These are phyloP conservation scores for Eucalyptus viminalis DNA, from an alignment of 345 rosid species.

Conservation along the genomic window DNA sequence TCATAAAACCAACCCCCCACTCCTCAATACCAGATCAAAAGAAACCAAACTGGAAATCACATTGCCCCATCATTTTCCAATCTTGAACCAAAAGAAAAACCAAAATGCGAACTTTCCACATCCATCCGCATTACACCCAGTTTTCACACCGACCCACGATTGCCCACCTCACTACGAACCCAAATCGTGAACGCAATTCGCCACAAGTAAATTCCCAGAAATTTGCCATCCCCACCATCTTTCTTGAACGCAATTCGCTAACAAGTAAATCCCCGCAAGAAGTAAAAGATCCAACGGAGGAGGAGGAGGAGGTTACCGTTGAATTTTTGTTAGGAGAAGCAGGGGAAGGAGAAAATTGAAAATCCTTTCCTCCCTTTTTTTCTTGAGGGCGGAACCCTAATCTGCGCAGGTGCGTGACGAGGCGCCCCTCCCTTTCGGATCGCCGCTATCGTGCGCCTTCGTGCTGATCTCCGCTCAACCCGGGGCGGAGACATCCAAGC, in stretches of 20 bases:
- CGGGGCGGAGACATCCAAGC: background rate
- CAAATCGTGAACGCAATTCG: background rate
- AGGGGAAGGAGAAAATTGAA: background rate
- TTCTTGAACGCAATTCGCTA: background rate
- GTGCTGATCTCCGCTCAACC: background rate
- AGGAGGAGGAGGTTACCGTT: background rate
- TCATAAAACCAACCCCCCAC: background rate
- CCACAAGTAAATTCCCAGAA: background rate
- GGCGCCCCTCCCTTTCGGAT: background rate
- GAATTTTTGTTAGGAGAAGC: background rate
- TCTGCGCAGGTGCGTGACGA: slow-evolving; percentile 46
- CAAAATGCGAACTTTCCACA: background rate
- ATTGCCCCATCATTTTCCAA: background rate
- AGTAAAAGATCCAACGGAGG: background rate
- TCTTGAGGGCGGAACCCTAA: slow-evolving; percentile 41
- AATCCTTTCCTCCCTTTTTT: background rate
- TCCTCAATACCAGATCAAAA: background rate
- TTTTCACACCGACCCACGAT: background rate
- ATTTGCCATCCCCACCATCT: background rate
- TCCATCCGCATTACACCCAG: background rate
- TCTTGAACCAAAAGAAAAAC: background rate
- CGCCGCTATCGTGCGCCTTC: background rate
- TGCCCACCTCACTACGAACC: background rate
- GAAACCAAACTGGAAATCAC: background rate
- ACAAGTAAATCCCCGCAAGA: background rate